Conservation (phyloP, 2,329 filamentous ascomycete species). For the Monilinia fructicola region DNA sequence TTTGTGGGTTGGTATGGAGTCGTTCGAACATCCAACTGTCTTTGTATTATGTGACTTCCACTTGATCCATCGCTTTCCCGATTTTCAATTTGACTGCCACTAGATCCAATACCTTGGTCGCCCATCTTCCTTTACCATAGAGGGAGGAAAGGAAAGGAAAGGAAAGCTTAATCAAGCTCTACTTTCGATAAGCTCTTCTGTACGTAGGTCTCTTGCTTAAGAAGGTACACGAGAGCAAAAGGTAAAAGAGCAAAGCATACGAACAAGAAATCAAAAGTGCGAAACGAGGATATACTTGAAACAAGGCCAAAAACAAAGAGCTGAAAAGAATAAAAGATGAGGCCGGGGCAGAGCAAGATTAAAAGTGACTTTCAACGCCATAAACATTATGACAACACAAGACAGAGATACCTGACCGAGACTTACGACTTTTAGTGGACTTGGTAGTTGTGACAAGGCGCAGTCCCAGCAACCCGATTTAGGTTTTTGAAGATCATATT, state of each 20-base stretch:
- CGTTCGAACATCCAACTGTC: conserved; percentile 6
- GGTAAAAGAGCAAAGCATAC: background rate
- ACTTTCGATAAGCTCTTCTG: background rate
- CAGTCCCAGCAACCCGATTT: conserved; percentile 17
- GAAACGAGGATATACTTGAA: conserved; percentile 14
- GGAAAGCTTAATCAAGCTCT: background rate
- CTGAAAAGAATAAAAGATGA: background rate
- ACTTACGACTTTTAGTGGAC: conserved; percentile 20
- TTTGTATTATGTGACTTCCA: background rate
- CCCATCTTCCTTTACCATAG: background rate
- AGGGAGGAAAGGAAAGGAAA: too few species aligned
- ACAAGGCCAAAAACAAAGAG: background rate
- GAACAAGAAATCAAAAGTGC: background rate
- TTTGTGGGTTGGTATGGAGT: conserved; percentile 15
- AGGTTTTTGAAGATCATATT: conserved; percentile 7
- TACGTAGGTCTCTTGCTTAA: background rate
- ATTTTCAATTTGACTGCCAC: conserved; percentile 6
- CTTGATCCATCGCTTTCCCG: background rate
- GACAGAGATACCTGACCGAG: conserved; percentile 1
- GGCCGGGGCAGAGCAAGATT: conserved; percentile 16
- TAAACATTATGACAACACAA: conserved; percentile 14
- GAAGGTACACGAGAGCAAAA: background rate
- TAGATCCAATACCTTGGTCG: background rate
- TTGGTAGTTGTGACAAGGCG: conserved; percentile 17
- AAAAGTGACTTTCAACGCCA: conserved; percentile 21